Base-by-base conservation (phyloP, 148 eudicot genomes). In the Silene latifolia region DNA sequence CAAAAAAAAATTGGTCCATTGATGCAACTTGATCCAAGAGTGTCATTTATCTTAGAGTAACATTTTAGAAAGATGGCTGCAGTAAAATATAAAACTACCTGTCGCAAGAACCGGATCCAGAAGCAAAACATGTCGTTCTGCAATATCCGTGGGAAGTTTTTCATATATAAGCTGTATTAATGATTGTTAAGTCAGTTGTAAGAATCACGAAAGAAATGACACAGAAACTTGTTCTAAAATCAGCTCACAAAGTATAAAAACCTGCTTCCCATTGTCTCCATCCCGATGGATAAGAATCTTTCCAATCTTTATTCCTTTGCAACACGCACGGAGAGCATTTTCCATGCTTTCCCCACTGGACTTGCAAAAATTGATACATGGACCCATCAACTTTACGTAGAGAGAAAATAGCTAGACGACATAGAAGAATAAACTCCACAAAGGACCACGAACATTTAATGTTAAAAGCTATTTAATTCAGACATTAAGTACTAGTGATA, bases 341-440 rank as follows among this genome's bases (percentile, higher is more conserved):
- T 94, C 98, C 98, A 94, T 94, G 79, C 98, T 94, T 87, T 94
- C 98, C 64, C 98, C 98, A 87, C 98, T 90, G 21, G 51, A 66
- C 62, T 35, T 23, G 61, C 14, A 21, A 58, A 47, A n/a, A 29
- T 66, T 42, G 46, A 25, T 21, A 27, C 4, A 25, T 4, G 42
- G 20, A 71, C 8, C 69, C 59, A 44, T 76, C 56, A 39, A 24
- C 42, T 24, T 48, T 39, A 10, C 20, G 51, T 51, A 25, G 68
- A 20, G 5, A 3, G 70, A 20, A 58, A 57, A 42, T 18, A 6
- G 62, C 78, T 46, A 58, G 20, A 42, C 48, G 20, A 42, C 48
- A 39, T 3, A 35, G 57, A 47, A 59, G 18, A 46, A 11, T 42
- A 13, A 32, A 69, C 61, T 25, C 66, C 9, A 27, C 18, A 23